A percentile compares a stretch with the other conserved stretches of the same genome.
phyloP scores from a whole-genome alignment of 2,329 filamentous ascomycete genomes.

The Ophiosphaerella narmari region DNA sequence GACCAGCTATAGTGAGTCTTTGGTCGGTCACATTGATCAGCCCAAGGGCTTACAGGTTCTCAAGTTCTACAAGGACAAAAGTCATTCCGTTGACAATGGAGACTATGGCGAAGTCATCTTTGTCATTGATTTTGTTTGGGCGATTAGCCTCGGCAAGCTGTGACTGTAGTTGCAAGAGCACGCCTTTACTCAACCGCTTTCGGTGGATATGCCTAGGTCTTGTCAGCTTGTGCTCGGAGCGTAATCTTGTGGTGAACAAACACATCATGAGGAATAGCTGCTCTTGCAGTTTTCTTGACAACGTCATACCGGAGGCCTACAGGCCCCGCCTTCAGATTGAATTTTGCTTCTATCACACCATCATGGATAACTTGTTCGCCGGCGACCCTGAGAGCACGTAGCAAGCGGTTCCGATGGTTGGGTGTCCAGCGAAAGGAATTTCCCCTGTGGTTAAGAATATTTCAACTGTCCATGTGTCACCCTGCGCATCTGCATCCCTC shows the following conservation, averaged over 20 bases:
- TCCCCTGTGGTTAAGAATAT: slow-evolving; percentile 60
- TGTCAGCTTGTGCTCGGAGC: slow-evolving; percentile 7
- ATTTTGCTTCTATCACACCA: slow-evolving; percentile 40
- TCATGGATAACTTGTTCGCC: slow-evolving; percentile 17
- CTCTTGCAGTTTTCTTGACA: slow-evolving; percentile 56
- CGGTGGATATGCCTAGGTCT: slow-evolving; percentile 30
- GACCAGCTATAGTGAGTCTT: slow-evolving; percentile 37
- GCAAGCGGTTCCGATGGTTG: slow-evolving; percentile 59
- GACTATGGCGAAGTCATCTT: slow-evolving; percentile 42
- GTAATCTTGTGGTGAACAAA: slow-evolving; percentile 35
- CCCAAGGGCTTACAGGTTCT: slow-evolving; percentile 63
- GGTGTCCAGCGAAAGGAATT: slow-evolving; percentile 63
- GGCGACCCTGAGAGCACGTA: slow-evolving; percentile 48
- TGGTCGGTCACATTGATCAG: slow-evolving; percentile 44
- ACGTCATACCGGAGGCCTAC: slow-evolving; percentile 51
- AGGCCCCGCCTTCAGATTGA: slow-evolving; percentile 52
- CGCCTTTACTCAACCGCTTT: slow-evolving; percentile 25
- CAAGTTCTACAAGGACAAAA: slow-evolving; percentile 69
- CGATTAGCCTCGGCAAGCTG: slow-evolving; percentile 31
- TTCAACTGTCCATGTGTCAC: slow-evolving; percentile 52
- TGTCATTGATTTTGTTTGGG: slow-evolving; percentile 13
- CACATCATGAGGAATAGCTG: slow-evolving; percentile 69
- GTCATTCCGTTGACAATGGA: slow-evolving; percentile 73
- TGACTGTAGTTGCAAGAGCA: slow-evolving; percentile 43
- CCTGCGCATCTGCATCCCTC: slow-evolving; percentile 18